Evolutionary conservation across 2,329 filamentous ascomycete genomes (phyloP).

Genomic region (Phaeosphaeriaceae sp.): DNA sequence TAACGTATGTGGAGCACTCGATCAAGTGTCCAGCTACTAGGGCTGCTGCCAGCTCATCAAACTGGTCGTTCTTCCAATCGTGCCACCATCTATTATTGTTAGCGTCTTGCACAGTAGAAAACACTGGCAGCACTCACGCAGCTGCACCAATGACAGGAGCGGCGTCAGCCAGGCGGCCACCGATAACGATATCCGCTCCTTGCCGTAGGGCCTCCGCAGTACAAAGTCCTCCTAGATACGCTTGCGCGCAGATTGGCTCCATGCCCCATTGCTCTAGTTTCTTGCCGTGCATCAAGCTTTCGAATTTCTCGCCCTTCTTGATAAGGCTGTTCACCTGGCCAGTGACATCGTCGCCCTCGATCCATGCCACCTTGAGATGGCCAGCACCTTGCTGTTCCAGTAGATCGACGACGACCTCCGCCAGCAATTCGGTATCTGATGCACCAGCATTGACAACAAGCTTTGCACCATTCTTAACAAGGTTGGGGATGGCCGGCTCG

Average conservation of each 20-base stretch:
- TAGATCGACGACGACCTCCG: slow-evolving; percentile 19
- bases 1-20: slow-evolving; percentile 48
- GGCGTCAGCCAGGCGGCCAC: slow-evolving; percentile 39
- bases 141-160: slow-evolving; percentile 56
- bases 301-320: slow-evolving; percentile 45
- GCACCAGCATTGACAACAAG: slow-evolving; percentile 63
- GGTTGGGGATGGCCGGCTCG: slow-evolving; percentile 28
- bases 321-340: slow-evolving; percentile 42
- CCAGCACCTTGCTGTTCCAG: slow-evolving; percentile 15
- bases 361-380: slow-evolving; percentile 30
- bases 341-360: slow-evolving; percentile 32
- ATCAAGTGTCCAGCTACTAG: slow-evolving; percentile 52
- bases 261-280: slow-evolving; percentile 43
- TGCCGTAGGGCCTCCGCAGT: slow-evolving; percentile 34
- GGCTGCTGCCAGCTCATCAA: slow-evolving; percentile 39
- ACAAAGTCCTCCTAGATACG: slow-evolving; percentile 23
- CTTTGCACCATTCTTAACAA: slow-evolving; percentile 41
- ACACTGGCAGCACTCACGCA: slow-evolving; percentile 32
- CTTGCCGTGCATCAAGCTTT: slow-evolving; percentile 50
- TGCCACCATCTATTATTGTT: slow-evolving; percentile 59
- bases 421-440: slow-evolving; percentile 55
- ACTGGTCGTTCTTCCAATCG: slow-evolving; percentile 53
- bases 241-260: slow-evolving; percentile 27
- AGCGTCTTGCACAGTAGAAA: slow-evolving; percentile 7
- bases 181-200: slow-evolving; percentile 42